A percentile compares a stretch with the other conserved stretches of the same genome.
phyloP scores from a whole-genome alignment of 2,329 filamentous ascomycete genomes.

The Microdochium nivale region DNA sequence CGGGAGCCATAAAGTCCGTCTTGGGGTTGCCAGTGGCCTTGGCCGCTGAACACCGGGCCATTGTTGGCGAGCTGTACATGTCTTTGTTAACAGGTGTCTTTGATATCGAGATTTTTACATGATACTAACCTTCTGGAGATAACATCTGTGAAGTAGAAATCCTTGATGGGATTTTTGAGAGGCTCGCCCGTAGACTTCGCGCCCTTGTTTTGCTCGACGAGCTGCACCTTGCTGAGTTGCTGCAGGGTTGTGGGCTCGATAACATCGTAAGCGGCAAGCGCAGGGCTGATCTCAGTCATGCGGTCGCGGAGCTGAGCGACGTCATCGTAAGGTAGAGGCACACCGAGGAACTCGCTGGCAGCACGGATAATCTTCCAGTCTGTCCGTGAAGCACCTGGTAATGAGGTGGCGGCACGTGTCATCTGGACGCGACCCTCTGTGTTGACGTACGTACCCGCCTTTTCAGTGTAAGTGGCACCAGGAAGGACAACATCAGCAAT shows the following conservation, averaged over 20 bases:
- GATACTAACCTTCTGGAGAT: constrained; percentile 85
- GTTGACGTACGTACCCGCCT: constrained; percentile 93
- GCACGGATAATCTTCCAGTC: constrained; percentile 99
- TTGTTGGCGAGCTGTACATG: constrained; percentile 76
- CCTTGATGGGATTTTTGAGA: constrained; percentile 79
- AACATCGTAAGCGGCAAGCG: constrained; percentile 81
- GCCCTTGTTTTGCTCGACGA: constrained; percentile 95
- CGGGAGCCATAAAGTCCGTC: constrained; percentile 72
- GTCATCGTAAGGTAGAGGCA: constrained; percentile 85
- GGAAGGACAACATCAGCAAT: constrained; percentile 91
- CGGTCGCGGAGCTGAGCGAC: constrained; percentile 82
- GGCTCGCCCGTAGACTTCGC: constrained; percentile 61
- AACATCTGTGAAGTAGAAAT: constrained; percentile 97
- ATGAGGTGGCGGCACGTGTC: constrained; percentile 78
- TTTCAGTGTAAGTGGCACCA: constrained; percentile 94
- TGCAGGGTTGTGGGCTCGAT: constrained; percentile 72
- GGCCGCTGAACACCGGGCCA: constrained; percentile 92
- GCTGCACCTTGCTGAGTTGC: constrained; percentile 81
- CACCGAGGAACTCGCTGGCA: constrained; percentile 81
- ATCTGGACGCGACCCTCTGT: constrained; percentile 95
- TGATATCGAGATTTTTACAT: constrained; percentile 3
- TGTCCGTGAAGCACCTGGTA: constrained; percentile 82
- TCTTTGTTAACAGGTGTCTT: constrained; percentile 6
- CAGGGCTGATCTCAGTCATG: constrained; percentile 90
- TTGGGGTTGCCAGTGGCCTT: constrained; percentile 75